Evolutionary conservation across 2,329 filamentous ascomycete species (phyloP), one percentile per base, ranked within the genome.

Genomic region (Colletotrichum viniferum): DNA sequence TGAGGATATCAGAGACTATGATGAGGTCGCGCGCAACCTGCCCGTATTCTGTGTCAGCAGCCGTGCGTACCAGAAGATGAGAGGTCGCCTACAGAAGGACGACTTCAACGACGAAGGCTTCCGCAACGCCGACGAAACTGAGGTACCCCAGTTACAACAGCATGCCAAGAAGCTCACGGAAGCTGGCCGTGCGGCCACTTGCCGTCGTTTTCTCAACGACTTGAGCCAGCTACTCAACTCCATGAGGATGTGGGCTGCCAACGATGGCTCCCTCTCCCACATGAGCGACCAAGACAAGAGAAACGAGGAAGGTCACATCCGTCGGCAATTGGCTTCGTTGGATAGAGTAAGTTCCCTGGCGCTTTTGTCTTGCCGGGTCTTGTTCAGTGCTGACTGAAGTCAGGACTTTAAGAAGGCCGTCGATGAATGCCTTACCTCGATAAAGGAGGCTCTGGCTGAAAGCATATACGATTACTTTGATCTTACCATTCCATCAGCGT

Each of bases 11-110:
- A 86, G 90, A 13, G 88, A 93, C 77, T 94, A 94, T 67, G 87
- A 90, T 1, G 82, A 90, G 60, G 86, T 93, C 7, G 91, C 90
- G 0, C 82, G 82, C 10, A 86, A 85, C 1, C 84, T 94, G 2
- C 89, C 91, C 0, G 91, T 94, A 4, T 94, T 93, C 79, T 94
- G 92, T 76, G 90, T 94, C 14, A 92, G 90, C 72, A 90, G 89
- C 62, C 85, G 89, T 64, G 91, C 89, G 0, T 94, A 93, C 70
- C 91, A 94, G 78, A 91, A 91, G 78, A 82, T 94, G 28, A 84
- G 85, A 48, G 91, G 90, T 3, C 86, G 90, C 5, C 79, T 93
- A 8, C 80, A 84, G 66, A 88, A 89, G 60, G 91, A 94, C 67
- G 83, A 85, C 3, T 78, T 83, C 16, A 85, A 90, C 4, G 82